These are phyloP conservation scores for Dacryopinax spathularia DNA, from an alignment of 768 basidiomycete species.

Conservation along the genomic window DNA sequence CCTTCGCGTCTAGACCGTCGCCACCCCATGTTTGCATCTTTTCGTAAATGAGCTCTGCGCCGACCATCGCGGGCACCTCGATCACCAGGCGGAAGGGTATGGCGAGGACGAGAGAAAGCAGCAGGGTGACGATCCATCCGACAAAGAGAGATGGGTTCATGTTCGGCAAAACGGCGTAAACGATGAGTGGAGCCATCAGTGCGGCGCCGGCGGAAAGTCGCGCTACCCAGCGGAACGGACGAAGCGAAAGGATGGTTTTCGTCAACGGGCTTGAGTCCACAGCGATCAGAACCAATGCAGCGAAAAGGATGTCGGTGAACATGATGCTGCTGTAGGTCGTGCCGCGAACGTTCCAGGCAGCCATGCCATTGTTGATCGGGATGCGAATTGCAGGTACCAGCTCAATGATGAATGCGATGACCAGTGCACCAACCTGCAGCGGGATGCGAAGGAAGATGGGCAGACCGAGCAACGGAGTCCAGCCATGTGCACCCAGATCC, in stretches of 20 bases:
- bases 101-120: not conserved
- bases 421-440: not conserved
- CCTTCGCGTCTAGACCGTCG: not conserved
- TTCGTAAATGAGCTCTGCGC: not conserved
- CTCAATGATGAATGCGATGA: not conserved
- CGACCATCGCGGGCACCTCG: not conserved
- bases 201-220: not conserved
- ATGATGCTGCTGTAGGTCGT: not conserved
- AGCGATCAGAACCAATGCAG: not conserved
- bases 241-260: not conserved
- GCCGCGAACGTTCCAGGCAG: not conserved
- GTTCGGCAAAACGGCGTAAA: not conserved
- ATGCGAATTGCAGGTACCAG: not conserved
- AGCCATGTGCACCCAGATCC: not conserved
- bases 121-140: not conserved
- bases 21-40: not conserved
- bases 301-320: conserved; percentile 4
- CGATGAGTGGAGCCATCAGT: not conserved
- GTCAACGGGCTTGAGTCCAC: not conserved
- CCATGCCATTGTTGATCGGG: not conserved
- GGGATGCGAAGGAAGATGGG: not conserved
- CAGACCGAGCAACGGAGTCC: not conserved
- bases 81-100: not conserved
- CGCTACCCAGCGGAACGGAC: not conserved
- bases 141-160: not conserved